Evolutionary conservation across 768 basidiomycete genomes (phyloP).

Genomic region (Lactarius indigo): DNA sequence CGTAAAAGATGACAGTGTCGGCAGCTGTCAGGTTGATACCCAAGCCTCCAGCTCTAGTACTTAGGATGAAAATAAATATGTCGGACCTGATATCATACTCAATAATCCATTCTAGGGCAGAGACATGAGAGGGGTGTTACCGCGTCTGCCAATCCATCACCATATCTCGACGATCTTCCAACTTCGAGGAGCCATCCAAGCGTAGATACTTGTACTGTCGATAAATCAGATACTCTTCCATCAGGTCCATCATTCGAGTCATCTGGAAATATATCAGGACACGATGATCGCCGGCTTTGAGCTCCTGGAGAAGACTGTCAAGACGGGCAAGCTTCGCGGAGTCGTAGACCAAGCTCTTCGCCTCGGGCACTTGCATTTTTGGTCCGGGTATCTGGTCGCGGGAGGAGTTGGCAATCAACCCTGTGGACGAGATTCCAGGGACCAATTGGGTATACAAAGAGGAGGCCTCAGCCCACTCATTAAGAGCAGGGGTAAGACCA

Average conservation of each 20-base stretch:
- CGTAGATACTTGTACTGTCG: conserved; percentile 94
- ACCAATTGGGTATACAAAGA: conserved; percentile 44
- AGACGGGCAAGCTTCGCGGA: conserved; percentile 93
- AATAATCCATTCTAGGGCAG: conserved; percentile 3
- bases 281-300: conserved; percentile 90
- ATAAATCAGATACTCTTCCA: conserved; percentile 97
- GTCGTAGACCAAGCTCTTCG: conserved; percentile 91
- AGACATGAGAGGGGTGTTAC: conserved; percentile 40
- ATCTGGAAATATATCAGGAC: conserved; percentile 99
- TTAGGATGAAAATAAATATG: conserved; percentile 85
- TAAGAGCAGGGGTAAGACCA: conserved; percentile 69
- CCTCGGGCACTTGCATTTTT: conserved; percentile 90
- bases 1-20: conserved; percentile 94
- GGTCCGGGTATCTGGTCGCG: conserved; percentile 72
- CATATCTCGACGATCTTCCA: conserved; percentile 98
- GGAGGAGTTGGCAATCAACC: conserved; percentile 66
- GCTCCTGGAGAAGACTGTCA: conserved; percentile 83
- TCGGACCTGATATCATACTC: conserved; percentile 55
- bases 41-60: conserved; percentile 92
- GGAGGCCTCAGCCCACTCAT: conserved; percentile 54
- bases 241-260: conserved; percentile 99
- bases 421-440: conserved; percentile 60
- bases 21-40: conserved; percentile 96
- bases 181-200: conserved; percentile 88
- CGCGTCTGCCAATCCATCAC: conserved; percentile 99